Evolutionary conservation across 1,284 basidiomycete genomes (phyloP), one percentile per base, ranked within the genome.

Genomic region (Paramarasmius palmivorus): DNA sequence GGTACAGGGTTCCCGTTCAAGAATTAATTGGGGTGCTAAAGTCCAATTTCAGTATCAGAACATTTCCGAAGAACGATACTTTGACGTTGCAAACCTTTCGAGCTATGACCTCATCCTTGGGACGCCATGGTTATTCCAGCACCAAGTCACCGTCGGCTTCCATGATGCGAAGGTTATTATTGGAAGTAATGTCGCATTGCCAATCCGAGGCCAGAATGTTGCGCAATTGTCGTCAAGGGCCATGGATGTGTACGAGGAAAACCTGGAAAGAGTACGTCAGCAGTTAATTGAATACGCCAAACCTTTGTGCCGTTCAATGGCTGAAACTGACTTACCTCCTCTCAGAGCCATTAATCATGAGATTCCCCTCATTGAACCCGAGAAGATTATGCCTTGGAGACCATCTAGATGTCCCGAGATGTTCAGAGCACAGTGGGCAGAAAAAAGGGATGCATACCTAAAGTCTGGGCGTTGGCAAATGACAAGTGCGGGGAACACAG

Each of bases 291-390:
- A 55, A 0, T 45, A 65, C 0, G 64, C 58, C 0, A 25, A 51
- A 12, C 61, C 57, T 0, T 10, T 70, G 0, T 71, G 66, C 23
- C 49, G 45, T 0, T 52, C 57, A 15, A 61, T 60, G 0, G 56
- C 54, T 1, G 59, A 64, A 5, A 69, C 64, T 0, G 50, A 40
- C 1, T 32, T 72, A 39, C 71, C 69, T 0, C 69, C 67, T 0
- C 35, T 71, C 0, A 22, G 61, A 0, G 65, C 41, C 0, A 65
- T 73, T 4, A 72, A 72, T 42, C 71, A 73, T 48, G 22, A 6
- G 0, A 70, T 71, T 0, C 67, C 65, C 0, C 14, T 73, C 1
- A 67, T 71, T 19, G 63, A 73, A 38, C 50, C 57, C 7, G 20
- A 50, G 1, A 61, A 63, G 19, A 52, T 63, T 0, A 66, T 65